Evolutionary conservation across 2,329 filamentous ascomycete species (phyloP), one percentile per base, ranked within the genome.

Genomic region (Stagonosporopsis tanaceti): DNA sequence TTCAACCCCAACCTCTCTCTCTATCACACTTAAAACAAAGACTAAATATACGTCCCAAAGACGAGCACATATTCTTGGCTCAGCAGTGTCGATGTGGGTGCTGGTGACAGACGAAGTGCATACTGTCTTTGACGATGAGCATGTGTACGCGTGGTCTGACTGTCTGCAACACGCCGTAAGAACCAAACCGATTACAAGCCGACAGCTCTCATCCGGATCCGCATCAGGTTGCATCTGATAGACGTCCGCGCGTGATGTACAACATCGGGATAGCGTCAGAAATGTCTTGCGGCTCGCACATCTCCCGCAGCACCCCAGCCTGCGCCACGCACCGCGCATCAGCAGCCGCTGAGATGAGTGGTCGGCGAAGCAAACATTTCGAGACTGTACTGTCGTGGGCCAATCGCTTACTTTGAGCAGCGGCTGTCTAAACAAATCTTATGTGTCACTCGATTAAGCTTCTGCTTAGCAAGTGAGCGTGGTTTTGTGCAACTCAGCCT

Each of bases 401-500:
- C 64, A 67, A 64, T 64, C 50, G 48, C 57, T 62, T 60, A 52
- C 47, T 44, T 45, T 57, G 53, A 41, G 42, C 45, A 38, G 51
- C 37, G 14, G 34, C 59, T 48, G 38, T 57, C 48, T 65, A 59
- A 59, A 50, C 57, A 56, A 51, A 58, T 28, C 50, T 53, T 39
- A 60, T 41, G 25, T 52, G 51, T 61, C 57, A 50, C 62, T 46
- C 35, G 44, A 59, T 48, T 62, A 61, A 59, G 59, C 30, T 47
- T 37, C 32, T 35, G 41, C 53, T 57, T 47, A 42, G 41, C 22
- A 37, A 57, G 37, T 9, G 38, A 45, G 45, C 34, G 25, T 24
- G 34, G 12, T 41, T 40, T 46, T 28, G 51, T 54, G 47, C 65
- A 57, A 62, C 55, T 39, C 45, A 58, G 55, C 55, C 44, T 44